A percentile compares a stretch with the other conserved stretches of the same genome.
Conservation (phyloP, 495 filamentous ascomycete species). For the Barbatosphaeria neglecta region DNA sequence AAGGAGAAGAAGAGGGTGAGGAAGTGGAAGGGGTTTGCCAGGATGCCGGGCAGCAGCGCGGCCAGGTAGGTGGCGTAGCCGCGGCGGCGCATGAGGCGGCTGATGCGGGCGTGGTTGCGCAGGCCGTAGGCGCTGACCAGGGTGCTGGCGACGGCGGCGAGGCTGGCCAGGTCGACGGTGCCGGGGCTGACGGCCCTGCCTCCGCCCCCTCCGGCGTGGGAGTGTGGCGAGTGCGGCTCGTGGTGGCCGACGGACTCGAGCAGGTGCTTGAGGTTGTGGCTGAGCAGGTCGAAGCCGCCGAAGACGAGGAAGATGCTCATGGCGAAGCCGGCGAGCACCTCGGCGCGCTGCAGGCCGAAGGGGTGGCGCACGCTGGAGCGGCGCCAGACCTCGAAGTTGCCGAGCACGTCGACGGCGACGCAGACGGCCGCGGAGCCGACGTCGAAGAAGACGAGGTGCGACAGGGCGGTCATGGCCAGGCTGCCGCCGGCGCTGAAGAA, state of each 20-base stretch:
- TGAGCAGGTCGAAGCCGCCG: conserved; percentile 90
- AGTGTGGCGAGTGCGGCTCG: conserved; percentile 47
- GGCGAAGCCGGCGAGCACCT: conserved; percentile 92
- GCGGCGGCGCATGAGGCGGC: conserved; percentile 68
- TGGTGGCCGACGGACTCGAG: conserved; percentile 48
- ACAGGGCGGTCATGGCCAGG: conserved; percentile 85
- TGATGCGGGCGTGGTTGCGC: conserved; percentile 88
- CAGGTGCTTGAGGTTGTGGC: conserved; percentile 81
- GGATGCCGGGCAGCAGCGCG: conserved; percentile 46
- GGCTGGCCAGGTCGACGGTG: conserved; percentile 66
- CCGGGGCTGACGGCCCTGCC: conserved; percentile 51
- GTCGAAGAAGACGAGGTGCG: conserved; percentile 89
- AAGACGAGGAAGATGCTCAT: conserved; percentile 92
- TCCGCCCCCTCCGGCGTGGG: conserved; percentile 49
- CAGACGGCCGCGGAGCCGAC: conserved; percentile 87
- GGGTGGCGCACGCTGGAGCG: conserved; percentile 85
- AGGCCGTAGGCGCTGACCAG: conserved; percentile 77
- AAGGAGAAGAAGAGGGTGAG: conserved; percentile 76
- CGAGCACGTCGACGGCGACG: conserved; percentile 80
- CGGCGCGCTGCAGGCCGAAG: conserved; percentile 81
- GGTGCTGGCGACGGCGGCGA: conserved; percentile 81
- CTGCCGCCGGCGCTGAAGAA: conserved; percentile 76
- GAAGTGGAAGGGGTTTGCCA: conserved; percentile 89
- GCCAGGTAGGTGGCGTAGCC: conserved; percentile 65
- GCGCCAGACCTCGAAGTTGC: conserved; percentile 97